These are phyloP conservation scores for Solanum microdontum DNA, from an alignment of 257 asterid species.

Conservation along the genomic window DNA sequence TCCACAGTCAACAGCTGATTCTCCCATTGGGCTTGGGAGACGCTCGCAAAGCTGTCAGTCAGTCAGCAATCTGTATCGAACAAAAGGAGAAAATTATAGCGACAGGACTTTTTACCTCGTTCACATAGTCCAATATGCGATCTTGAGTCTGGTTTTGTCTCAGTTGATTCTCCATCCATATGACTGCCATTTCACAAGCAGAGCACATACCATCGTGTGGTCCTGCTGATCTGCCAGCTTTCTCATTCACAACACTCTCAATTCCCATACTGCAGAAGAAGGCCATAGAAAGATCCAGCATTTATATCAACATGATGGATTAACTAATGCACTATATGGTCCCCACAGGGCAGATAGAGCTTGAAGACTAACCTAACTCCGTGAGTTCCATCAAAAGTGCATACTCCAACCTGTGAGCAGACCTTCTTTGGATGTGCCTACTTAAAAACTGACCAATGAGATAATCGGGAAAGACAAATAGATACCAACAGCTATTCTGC, in stretches of 20 bases:
- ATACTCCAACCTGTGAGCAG: conserved; percentile 77
- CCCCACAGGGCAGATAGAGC: background rate
- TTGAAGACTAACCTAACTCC: conserved; percentile 57
- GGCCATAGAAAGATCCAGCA: background rate
- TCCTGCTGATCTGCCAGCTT: conserved; percentile 45
- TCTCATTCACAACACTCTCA: conserved; percentile 66
- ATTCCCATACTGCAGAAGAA: conserved; percentile 52
- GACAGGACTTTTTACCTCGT: conserved; percentile 6
- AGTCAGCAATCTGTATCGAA: background rate
- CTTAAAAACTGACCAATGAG: background rate
- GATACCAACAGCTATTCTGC: background rate
- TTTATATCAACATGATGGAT: background rate
- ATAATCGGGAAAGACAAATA: background rate
- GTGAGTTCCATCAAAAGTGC: conserved; percentile 82
- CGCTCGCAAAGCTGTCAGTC: conserved; percentile 58
- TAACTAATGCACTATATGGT: background rate
- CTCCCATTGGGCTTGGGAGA: conserved; percentile 67
- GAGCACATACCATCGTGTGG: conserved; percentile 40
- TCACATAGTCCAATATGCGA: conserved; percentile 25
- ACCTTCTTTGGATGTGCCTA: conserved; percentile 76
- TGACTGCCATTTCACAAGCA: conserved; percentile 61
- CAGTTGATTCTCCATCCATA: conserved; percentile 64
- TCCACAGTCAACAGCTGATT: conserved; percentile 67
- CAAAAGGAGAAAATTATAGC: background rate
- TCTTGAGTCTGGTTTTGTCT: conserved; percentile 39